Percentiles rank a stretch among this genome's conserved stretches.
These are phyloP conservation scores for Silene coronaria DNA, from an alignment of 179 eudicot species.

Conservation along the genomic window DNA sequence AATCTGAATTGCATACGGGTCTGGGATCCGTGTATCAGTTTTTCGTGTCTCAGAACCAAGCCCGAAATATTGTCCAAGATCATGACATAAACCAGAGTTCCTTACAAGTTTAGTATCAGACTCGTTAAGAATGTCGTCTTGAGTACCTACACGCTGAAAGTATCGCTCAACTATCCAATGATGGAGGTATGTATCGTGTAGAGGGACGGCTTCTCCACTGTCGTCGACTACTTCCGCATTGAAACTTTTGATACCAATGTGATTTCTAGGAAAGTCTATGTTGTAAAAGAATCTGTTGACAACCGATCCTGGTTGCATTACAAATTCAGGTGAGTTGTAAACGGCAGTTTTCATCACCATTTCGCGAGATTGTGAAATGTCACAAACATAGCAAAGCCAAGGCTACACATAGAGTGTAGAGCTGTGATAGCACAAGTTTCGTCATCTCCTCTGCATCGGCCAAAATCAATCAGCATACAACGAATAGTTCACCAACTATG, in stretches of 20 bases:
- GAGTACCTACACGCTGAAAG: too few relatives aligned
- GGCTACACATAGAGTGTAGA: slow-evolving; percentile 16
- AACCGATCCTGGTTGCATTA: slow-evolving; percentile 57
- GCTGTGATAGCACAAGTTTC: slow-evolving; percentile 15
- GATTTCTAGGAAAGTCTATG: slow-evolving; percentile 64
- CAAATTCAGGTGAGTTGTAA: slow-evolving; percentile 50
- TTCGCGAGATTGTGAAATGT: slow-evolving; percentile 26
- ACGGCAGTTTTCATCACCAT: slow-evolving; percentile 36
- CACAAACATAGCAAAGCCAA: slow-evolving; percentile 20
- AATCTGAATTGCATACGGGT: too few relatives aligned
- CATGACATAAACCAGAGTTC: slow-evolving; percentile 49
- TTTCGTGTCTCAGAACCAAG: too few relatives aligned
- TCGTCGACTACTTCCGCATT: too few relatives aligned
- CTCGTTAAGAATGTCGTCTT: slow-evolving; percentile 16
- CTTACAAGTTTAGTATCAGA: slow-evolving; percentile 30
- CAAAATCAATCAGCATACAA: too few relatives aligned
- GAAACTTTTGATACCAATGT: too few relatives aligned
- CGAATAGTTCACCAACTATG: too few relatives aligned
- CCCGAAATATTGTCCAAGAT: not conserved
- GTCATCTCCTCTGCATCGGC: slow-evolving; percentile 29
- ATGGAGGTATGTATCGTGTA: too few relatives aligned
- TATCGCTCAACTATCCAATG: too few relatives aligned
- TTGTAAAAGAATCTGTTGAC: slow-evolving; percentile 37
- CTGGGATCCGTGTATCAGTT: too few relatives aligned
- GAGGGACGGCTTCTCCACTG: too few relatives aligned